A percentile compares a stretch with the other conserved stretches of the same genome.
phyloP scores from a whole-genome alignment of 768 basidiomycete genomes.

The Phaffia australis region DNA sequence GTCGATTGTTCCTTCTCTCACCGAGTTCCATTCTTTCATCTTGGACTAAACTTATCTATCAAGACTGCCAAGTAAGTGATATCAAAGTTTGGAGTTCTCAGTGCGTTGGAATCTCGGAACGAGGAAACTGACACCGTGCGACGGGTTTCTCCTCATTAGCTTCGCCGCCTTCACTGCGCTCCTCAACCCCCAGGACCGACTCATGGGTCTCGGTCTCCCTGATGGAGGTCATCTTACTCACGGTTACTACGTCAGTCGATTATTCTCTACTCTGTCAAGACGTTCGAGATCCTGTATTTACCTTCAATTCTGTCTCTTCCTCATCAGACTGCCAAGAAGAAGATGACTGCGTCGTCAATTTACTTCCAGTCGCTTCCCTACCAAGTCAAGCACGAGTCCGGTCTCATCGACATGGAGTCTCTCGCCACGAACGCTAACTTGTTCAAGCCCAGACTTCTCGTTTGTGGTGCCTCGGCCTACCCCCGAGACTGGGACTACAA shows the following conservation, averaged over 20 bases:
- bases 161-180: slow-evolving; percentile 94
- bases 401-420: slow-evolving; percentile 76
- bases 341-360: slow-evolving; percentile 99
- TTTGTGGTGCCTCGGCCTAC: slow-evolving; percentile 98
- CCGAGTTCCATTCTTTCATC: no score
- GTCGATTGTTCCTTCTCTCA: not conserved
- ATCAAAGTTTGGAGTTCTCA: not conserved
- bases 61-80: slow-evolving; percentile 72
- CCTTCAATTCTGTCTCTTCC: slow-evolving; percentile 14
- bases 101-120: not conserved
- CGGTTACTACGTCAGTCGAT: slow-evolving; percentile 71
- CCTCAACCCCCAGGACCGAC: slow-evolving; percentile 89
- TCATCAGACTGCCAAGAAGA: slow-evolving; percentile 85
- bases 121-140: not conserved
- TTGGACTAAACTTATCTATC: slow-evolving; percentile 25
- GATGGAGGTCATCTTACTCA: slow-evolving; percentile 73
- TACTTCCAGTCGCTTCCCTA: slow-evolving; percentile 99
- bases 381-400: slow-evolving; percentile 59
- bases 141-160: slow-evolving; percentile 41
- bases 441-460: slow-evolving; percentile 89
- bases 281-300: not conserved
- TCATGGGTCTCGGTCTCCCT: slow-evolving; percentile 97
- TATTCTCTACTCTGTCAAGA: not conserved
- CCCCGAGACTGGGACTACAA: slow-evolving; percentile 97
- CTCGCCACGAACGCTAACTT: slow-evolving; percentile 77